Evolutionary conservation across 345 rosid genomes (phyloP).

Genomic region (Dovyalis caffra): DNA sequence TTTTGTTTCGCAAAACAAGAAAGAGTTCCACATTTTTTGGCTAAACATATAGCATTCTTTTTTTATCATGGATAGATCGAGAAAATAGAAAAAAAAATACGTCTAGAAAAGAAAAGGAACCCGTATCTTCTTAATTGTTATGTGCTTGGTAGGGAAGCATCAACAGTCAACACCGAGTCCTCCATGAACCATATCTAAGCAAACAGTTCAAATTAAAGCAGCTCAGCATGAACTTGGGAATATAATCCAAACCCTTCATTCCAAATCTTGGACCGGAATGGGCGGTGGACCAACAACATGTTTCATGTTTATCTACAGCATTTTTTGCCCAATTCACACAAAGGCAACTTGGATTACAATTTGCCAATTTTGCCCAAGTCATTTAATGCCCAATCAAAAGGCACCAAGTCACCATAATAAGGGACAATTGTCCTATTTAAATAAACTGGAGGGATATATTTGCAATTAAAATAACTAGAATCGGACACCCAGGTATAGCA

Average conservation of each 20-base stretch:
- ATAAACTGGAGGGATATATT: background rate
- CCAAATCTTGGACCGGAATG: slow-evolving; percentile 6
- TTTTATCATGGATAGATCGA: no score
- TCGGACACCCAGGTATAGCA: background rate
- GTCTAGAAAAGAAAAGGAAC: background rate
- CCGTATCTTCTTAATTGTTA: background rate
- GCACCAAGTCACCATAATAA: background rate
- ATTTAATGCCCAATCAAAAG: background rate
- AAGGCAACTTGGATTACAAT: background rate
- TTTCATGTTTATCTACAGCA: slow-evolving; percentile 2
- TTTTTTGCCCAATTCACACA: background rate
- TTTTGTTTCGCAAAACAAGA: background rate
- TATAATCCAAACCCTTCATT: slow-evolving; percentile 11
- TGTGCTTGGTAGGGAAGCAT: background rate
- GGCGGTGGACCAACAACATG: slow-evolving; percentile 9
- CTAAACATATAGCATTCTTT: background rate
- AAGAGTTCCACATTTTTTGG: background rate
- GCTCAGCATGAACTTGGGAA: background rate
- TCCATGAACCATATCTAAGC: slow-evolving; percentile 11
- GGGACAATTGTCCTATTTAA: background rate
- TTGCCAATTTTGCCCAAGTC: background rate
- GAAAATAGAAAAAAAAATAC: no score
- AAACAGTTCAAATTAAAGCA: background rate
- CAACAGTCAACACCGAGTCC: background rate
- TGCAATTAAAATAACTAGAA: background rate